Evolutionary conservation across 768 basidiomycete species (phyloP).

Genomic region (Rhodotorula diobovata): DNA sequence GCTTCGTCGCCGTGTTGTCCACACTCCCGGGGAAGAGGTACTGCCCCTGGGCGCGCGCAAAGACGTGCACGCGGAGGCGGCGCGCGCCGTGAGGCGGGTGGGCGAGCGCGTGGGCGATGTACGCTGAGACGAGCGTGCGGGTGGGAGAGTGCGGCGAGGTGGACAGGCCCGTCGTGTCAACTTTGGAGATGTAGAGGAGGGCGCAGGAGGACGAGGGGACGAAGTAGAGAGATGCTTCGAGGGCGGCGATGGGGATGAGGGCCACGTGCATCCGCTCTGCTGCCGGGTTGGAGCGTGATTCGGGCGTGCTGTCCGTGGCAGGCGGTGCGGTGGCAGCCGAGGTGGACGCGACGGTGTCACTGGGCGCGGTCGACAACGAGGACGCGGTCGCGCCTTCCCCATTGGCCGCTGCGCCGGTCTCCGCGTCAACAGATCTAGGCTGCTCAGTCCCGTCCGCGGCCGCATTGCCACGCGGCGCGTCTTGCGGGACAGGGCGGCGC

Average conservation of each 20-base stretch:
- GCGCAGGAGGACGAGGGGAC: constrained; percentile 64
- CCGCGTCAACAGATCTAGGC: too few species aligned
- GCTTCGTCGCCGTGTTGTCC: constrained; percentile 61
- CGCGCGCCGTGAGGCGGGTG: constrained; percentile 36
- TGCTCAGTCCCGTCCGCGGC: too few species aligned
- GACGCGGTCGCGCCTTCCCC: too few species aligned
- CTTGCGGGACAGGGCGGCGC: constrained; percentile 46
- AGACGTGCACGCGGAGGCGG: constrained; percentile 75
- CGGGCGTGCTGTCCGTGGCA: not conserved
- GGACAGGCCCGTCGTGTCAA: constrained; percentile 80
- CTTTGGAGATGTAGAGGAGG: constrained; percentile 85
- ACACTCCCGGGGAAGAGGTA: constrained; percentile 89
- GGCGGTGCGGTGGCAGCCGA: not conserved
- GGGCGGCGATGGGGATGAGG: constrained; percentile 66
- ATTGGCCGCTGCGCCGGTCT: too few species aligned
- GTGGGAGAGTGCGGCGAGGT: constrained; percentile 53
- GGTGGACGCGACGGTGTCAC: not conserved
- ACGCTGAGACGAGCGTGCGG: constrained; percentile 60
- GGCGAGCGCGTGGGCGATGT: constrained; percentile 52
- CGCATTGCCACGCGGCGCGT: too few species aligned
- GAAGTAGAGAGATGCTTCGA: constrained; percentile 72
- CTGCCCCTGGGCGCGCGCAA: constrained; percentile 82
- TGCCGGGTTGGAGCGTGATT: not conserved
- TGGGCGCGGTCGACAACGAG: too few species aligned
- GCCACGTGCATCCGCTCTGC: not conserved